Base-by-base conservation (phyloP, 192 early-diverging fungal genomes). In the Coemansia furcata region DNA sequence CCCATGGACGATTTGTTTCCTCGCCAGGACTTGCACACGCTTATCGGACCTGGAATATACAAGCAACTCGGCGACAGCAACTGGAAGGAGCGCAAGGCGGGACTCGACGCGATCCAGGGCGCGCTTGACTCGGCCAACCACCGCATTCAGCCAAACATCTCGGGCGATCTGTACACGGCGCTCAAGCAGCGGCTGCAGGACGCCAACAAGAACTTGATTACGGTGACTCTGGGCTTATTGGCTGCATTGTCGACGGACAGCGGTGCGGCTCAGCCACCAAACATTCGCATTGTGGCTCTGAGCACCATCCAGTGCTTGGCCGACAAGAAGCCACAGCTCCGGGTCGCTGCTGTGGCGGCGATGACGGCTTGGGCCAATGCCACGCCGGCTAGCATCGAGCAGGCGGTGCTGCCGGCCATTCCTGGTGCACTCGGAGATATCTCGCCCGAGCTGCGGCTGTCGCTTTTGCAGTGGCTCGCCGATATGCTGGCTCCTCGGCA, bases 81-180 rank as follows among this genome's bases (percentile, higher is more conserved):
- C 60, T 99, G 98, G 98, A 96, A 95, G 75, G 82, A 88, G 40
- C 88, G 98, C 52, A 96, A 98, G 71, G 95, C 93, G 40, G 98
- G 83, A 1, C 69, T 99, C 57, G 96, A 98, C 8, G 88, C 92
- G 68, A 84, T 98, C 9, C 77, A 86, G 23, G 86, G 69, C 2
- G 88, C 95, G 40, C 71, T 99, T 30, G 88, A 91, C 36, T 76
- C 78, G 8, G 86, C 93, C 29, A 93, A 94, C 74, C 89, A 93
- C 59, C 85, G 92, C 7, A 89, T 97, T 26, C 88, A 92, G 62
- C 92, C 93, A 4, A 92, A 87, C 54, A 65, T 97, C 4, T 70
- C 81, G 6, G 82, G 86, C 14, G 95, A 98, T 21, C 84, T 99
- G 62, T 77, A 89, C 7, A 69, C 89, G 1, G 89, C 93, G 8